Conservation (phyloP, 139 green algal genomes). For the Klebsormidium nitens region DNA sequence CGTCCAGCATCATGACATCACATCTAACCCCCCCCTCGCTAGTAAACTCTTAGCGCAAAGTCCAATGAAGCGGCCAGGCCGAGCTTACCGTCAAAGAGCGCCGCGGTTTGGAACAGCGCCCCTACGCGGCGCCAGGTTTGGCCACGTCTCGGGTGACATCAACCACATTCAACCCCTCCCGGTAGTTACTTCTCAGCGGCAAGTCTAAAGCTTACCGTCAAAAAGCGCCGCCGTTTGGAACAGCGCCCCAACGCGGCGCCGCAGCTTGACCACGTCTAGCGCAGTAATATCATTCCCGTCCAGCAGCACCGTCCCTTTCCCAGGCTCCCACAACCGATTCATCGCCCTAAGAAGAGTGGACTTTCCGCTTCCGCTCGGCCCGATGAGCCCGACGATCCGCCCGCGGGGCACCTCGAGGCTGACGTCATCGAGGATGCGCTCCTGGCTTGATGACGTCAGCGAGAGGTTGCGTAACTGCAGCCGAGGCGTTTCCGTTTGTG, state of each 20-base stretch:
- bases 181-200: no score
- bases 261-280: conserved; percentile 1
- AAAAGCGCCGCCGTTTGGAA: conserved; percentile 28
- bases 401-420: conserved; percentile 10
- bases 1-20: conserved; percentile 15
- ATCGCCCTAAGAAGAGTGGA: conserved; percentile 33
- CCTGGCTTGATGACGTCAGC: no score
- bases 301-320: conserved; percentile 12
- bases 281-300: conserved; percentile 25
- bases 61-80: no score
- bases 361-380: conserved; percentile 31
- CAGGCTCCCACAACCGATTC: conserved; percentile 35
- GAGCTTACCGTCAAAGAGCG: conserved; percentile 29
- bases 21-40: no score
- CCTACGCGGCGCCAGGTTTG: conserved; percentile 20
- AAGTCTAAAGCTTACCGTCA: conserved; percentile 24
- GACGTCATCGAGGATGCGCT: conserved; percentile 11
- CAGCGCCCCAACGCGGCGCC: conserved; percentile 22
- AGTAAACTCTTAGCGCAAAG: no score
- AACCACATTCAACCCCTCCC: no score
- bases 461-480: no score
- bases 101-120: conserved; percentile 28
- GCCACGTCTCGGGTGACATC: no score
- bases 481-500: no score
- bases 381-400: conserved; percentile 22